phyloP scores from a whole-genome alignment of 2,329 filamentous ascomycete genomes.

The Nemania diffusa region DNA sequence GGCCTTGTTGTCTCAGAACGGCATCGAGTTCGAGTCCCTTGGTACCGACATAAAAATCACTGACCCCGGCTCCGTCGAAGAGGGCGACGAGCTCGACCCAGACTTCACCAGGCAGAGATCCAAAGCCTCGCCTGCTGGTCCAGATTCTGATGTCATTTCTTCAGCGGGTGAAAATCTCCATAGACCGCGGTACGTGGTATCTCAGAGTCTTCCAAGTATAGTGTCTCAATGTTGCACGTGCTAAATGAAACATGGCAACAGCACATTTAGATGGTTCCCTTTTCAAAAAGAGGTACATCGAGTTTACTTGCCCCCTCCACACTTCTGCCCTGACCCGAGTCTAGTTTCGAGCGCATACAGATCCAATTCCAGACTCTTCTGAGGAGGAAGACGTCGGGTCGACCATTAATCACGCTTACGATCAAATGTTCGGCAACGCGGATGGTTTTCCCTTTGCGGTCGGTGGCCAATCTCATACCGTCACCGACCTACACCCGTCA shows the following conservation, averaged over 20 bases:
- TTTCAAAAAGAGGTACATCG: conserved; percentile 62
- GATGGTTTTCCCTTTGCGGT: conserved; percentile 69
- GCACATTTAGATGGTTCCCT: conserved; percentile 61
- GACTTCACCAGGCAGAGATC: conserved; percentile 61
- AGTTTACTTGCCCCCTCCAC: conserved; percentile 7
- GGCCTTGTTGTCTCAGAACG: conserved; percentile 69
- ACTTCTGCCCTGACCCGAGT: conserved; percentile 35
- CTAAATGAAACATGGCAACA: conserved; percentile 36
- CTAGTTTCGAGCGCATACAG: conserved; percentile 63
- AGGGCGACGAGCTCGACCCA: conserved; percentile 66
- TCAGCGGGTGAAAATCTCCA: conserved; percentile 46
- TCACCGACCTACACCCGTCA: conserved; percentile 64
- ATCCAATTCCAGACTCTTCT: conserved; percentile 63
- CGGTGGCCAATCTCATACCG: conserved; percentile 55
- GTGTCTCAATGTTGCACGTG: conserved; percentile 23
- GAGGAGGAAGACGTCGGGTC: conserved; percentile 65
- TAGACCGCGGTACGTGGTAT: conserved; percentile 44
- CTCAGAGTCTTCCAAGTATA: background rate
- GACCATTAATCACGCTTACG: conserved; percentile 67
- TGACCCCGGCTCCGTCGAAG: conserved; percentile 56
- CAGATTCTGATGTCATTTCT: conserved; percentile 50
- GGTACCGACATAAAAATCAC: conserved; percentile 60
- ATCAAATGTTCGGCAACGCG: conserved; percentile 66
- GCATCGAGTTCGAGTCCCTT: conserved; percentile 75
- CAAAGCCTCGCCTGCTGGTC: conserved; percentile 62